Evolutionary conservation across 371 early-diverging fungal species (phyloP), one percentile per base, ranked within the genome.

Genomic region (Nematocida ausubeli): DNA sequence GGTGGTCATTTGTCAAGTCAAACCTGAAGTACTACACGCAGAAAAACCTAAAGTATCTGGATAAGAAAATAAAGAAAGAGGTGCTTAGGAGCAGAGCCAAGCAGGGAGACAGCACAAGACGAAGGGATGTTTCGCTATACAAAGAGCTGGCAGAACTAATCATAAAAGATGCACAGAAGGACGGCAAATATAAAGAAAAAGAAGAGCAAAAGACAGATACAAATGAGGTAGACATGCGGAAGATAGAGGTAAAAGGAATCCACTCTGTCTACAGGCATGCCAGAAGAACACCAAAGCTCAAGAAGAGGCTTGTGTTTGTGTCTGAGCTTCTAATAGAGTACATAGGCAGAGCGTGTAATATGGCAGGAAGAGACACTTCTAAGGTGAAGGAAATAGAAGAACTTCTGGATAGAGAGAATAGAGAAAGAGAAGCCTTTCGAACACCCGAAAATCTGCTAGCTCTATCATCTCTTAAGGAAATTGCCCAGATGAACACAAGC

Each of bases 1-100:
- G 97, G 7, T 97, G 97, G 97, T 92, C 93, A 32, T 97, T 97
- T 87, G 97, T 97, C 60, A 97, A 97, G 85, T 94, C 93, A 68
- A 93, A 91, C 81, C 90, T 90, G 56, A 88, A 89, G 22, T 97
- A 97, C 83, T 95, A 94, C 51, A 75, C 28, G n/a, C 78, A 75
- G n/a, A 40, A 14, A 7, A 32, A 65, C 40, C 65, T 75, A 22
- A 75, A 75, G 28, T 14, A 32, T 22, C 68, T 75, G 2, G 66
- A 75, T 52, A 64, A 32, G 32, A 32, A 49, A 1, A 75, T 75
- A 12, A 75, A 75, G 39, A 75, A 51, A 57, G 19, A 66, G 34
- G 42, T 56, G 0, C 47, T 60, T 6, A 60, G 24, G 24, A 39
- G 24, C 12, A 28, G 60, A 35, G 60, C 60, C 12, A 37, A 35